Conservation (phyloP, 106 monocot genomes). For the Iris macrosiphon region DNA sequence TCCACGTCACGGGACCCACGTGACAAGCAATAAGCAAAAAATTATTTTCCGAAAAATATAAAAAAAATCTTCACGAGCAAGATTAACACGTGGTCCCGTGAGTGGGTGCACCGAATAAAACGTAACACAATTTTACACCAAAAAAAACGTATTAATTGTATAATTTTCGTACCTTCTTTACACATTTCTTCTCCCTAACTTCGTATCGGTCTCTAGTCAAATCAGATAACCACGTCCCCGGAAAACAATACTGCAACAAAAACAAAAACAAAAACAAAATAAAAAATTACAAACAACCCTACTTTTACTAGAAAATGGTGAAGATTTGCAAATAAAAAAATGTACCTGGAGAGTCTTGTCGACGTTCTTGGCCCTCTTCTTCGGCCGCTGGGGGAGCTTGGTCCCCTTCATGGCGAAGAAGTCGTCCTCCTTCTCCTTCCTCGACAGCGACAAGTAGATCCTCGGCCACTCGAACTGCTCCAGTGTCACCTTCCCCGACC, state of each 20-base stretch:
- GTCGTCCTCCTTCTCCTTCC: conserved; percentile 93
- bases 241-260: conserved; percentile 77
- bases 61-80: too few relatives aligned
- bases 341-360: conserved; percentile 70
- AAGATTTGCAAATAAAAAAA: not conserved
- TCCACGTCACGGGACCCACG: too few relatives aligned
- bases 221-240: conserved; percentile 86
- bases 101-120: too few relatives aligned
- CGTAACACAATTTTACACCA: too few relatives aligned
- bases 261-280: not conserved
- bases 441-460: conserved; percentile 70
- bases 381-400: conserved; percentile 80
- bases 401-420: conserved; percentile 83
- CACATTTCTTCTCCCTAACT: conserved; percentile 88
- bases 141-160: too few relatives aligned
- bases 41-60: too few relatives aligned
- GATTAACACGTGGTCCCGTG: too few relatives aligned
- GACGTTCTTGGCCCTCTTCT: conserved; percentile 72
- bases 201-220: conserved; percentile 69
- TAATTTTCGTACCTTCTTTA: conserved; percentile 66
- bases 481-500: conserved; percentile 34
- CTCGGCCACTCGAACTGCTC: conserved; percentile 80
- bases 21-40: too few relatives aligned
- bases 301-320: not conserved
- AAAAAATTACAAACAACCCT: not conserved